A percentile compares a stretch with the other conserved stretches of the same genome.
phyloP scores from a whole-genome alignment of 139 green algal genomes.

The Desmodesmus armatus region DNA sequence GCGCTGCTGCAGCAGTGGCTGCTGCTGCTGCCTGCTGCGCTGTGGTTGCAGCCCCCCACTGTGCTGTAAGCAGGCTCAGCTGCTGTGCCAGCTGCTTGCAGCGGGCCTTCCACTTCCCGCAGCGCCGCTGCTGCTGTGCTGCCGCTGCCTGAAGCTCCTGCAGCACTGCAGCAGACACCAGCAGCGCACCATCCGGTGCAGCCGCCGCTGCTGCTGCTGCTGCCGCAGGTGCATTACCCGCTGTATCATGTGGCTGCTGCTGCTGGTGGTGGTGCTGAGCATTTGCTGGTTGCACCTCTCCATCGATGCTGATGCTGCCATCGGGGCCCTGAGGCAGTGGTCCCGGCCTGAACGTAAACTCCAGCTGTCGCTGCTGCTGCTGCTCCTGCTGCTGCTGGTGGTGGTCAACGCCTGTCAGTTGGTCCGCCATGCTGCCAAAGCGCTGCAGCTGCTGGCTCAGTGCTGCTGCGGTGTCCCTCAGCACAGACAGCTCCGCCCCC shows the following conservation, averaged over 20 bases:
- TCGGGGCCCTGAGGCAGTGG: not conserved
- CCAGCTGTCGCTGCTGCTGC: not conserved
- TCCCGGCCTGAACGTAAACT: not conserved
- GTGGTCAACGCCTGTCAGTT: not conserved
- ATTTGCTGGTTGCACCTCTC: not conserved
- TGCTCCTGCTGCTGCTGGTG: not conserved
- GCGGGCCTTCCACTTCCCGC: conserved; percentile 62
- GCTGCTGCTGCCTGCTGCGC: conserved; percentile 14
- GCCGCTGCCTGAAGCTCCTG: conserved; percentile 20
- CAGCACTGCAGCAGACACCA: conserved; percentile 23
- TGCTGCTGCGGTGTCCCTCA: conserved; percentile 9
- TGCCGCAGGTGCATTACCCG: not conserved
- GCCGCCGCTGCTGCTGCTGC: conserved; percentile 22
- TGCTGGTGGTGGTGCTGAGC: not conserved
- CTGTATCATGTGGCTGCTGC: not conserved
- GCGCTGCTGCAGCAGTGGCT: conserved; percentile 4
- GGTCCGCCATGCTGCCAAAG: not conserved
- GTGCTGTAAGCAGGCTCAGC: not conserved
- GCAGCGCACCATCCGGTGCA: not conserved
- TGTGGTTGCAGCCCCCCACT: not conserved
- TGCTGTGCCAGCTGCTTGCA: conserved; percentile 54
- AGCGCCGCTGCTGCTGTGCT: conserved; percentile 35
- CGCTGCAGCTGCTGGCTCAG: conserved; percentile 31
- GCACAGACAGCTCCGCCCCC: not conserved
- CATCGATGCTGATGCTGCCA: not conserved